Evolutionary conservation across 2,329 filamentous ascomycete species (phyloP), one percentile per base, ranked within the genome.

Genomic region (Raffaelea albimanens): DNA sequence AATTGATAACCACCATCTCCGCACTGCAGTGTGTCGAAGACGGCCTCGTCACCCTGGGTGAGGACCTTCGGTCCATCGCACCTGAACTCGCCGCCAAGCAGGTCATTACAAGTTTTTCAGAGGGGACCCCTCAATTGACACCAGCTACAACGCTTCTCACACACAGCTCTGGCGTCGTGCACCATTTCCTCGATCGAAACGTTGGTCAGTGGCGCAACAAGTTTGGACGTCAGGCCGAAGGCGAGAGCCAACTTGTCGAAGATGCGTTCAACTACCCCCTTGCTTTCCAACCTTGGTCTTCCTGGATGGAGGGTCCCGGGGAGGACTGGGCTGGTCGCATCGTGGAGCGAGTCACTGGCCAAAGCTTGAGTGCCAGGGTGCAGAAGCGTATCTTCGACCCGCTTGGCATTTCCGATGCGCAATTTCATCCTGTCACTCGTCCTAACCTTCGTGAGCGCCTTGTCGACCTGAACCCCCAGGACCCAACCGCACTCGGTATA

Each of bases 11-110:
- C 2, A 67, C 68, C 2, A 67, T 81, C 45, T 70, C 75, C 2
- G 67, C 68, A 1, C 55, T 81, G n/a, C 72, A 78, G 49, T 69
- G 72, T 41, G 72, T 80, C 2, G 75, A 80, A 33, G 64, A 70
- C 7, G 73, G 73, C 0, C 57, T 71, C 0, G 55, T 79, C 1
- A 57, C 56, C 2, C 61, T 80, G 0, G 65, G 69, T 9, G 67
- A 66, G 3, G 69, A 77, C 46, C 54, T 79, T 0, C 62, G 65
- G 0, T 34, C 54, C 0, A 43, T 75, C 3, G 60, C 71, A 2
- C 76, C 75, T 0, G 72, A 75, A 29, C 63, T 81, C 0, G 64
- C 64, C 0, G 57, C 58, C 2, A 69, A 74, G 48, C 60, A 69
- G 10, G 64, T 81, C 21, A 53, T 81, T 3, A 67, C 62, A 0